A percentile compares a stretch with the other conserved stretches of the same genome.
phyloP scores from a whole-genome alignment of 2,329 filamentous ascomycete species.

The Nemania sp. region DNA sequence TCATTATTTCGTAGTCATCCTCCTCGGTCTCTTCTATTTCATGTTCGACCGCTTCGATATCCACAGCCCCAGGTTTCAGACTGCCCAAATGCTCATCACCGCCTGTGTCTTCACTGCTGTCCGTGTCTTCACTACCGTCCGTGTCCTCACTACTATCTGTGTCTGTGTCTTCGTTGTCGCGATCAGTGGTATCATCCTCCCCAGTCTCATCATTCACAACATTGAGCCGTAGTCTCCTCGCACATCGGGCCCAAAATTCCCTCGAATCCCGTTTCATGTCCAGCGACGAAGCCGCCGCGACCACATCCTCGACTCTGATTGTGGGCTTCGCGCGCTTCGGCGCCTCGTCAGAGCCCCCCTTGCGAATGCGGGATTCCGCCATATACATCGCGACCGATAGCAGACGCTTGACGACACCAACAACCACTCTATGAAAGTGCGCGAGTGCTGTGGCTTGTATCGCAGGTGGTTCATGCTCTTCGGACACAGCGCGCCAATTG shows the following conservation, averaged over 20 bases:
- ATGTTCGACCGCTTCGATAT: conserved; percentile 19
- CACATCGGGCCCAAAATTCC: conserved; percentile 53
- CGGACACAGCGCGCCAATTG: conserved; percentile 69
- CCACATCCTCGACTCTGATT: conserved; percentile 52
- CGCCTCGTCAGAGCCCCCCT: conserved; percentile 43
- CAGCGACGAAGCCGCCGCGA: conserved; percentile 54
- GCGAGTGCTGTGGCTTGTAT: conserved; percentile 76
- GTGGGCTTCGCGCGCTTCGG: conserved; percentile 33
- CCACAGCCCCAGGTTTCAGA: background rate
- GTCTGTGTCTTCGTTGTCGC: conserved; percentile 13
- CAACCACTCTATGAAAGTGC: conserved; percentile 71
- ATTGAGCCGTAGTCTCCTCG: conserved; percentile 55
- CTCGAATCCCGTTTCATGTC: conserved; percentile 46
- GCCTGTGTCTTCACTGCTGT: background rate
- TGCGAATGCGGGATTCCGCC: conserved; percentile 68
- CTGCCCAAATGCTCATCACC: background rate
- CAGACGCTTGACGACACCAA: conserved; percentile 71
- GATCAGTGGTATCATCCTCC: conserved; percentile 37
- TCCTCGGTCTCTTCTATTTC: conserved; percentile 23
- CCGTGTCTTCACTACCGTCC: too few species aligned
- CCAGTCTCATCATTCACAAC: conserved; percentile 48
- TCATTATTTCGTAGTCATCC: conserved; percentile 40
- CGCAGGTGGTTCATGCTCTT: conserved; percentile 61
- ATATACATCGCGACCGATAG: conserved; percentile 72
- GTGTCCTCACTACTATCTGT: background rate